Evolutionary conservation across 768 basidiomycete genomes (phyloP).

Genomic region (Rubroboletus pulcherrimus): DNA sequence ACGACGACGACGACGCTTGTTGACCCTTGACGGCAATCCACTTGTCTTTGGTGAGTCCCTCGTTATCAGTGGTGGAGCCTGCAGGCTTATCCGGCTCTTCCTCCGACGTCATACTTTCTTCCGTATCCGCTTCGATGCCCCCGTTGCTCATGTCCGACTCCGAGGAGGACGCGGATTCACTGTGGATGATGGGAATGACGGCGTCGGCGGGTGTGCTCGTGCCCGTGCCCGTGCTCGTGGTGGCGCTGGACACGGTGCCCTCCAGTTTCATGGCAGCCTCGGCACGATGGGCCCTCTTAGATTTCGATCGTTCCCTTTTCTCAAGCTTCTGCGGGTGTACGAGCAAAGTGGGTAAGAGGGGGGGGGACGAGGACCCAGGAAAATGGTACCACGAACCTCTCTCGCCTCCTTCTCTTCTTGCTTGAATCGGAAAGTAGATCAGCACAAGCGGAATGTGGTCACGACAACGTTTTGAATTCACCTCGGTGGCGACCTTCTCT

Average conservation of each 20-base stretch:
- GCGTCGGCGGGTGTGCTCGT: slow-evolving; percentile 11
- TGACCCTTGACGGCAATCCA: slow-evolving; percentile 74
- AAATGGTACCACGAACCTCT: slow-evolving; percentile 34
- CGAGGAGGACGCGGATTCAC: slow-evolving; percentile 45
- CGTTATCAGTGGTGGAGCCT: slow-evolving; percentile 10
- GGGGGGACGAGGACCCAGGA: not conserved
- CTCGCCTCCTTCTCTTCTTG: slow-evolving; percentile 44
- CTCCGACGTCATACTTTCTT: slow-evolving; percentile 74
- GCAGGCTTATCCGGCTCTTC: slow-evolving; percentile 51
- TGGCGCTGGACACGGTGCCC: slow-evolving; percentile 2
- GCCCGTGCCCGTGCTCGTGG: slow-evolving; percentile 9
- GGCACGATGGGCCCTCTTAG: slow-evolving; percentile 43
- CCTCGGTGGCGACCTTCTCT: slow-evolving; percentile 56
- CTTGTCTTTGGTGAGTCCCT: slow-evolving; percentile 52
- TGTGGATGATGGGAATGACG: slow-evolving; percentile 19
- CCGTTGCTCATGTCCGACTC: slow-evolving; percentile 59
- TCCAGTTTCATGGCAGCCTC: slow-evolving; percentile 32
- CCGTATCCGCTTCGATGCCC: slow-evolving; percentile 66
- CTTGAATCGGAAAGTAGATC: slow-evolving; percentile 26
- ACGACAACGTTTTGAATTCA: slow-evolving; percentile 24
- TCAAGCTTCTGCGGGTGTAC: slow-evolving; percentile 44
- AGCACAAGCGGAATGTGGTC: slow-evolving; percentile 11
- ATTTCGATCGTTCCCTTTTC: slow-evolving; percentile 54
- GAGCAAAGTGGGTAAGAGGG: not conserved
- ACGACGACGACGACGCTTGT: slow-evolving; percentile 12